Base-by-base conservation (phyloP, 2,329 filamentous ascomycete species). In the Hirsutella rhossiliensis region DNA sequence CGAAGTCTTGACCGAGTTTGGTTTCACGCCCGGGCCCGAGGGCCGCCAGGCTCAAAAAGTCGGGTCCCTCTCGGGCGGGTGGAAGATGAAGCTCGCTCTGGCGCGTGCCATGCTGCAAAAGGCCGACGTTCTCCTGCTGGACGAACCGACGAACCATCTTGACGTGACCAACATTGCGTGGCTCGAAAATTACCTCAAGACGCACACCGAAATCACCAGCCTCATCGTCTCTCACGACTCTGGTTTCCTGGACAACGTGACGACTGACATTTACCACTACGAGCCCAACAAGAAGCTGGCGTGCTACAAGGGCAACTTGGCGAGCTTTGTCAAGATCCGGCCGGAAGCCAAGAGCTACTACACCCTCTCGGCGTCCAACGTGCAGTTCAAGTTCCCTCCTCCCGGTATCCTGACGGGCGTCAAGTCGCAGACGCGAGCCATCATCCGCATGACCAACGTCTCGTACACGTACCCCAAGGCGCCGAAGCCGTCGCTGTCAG, bases 21-120 rank as follows among this genome's bases (percentile, higher is more conserved):
- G 94, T 38, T 98, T 98, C 68, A 94, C 86, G 19, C 67, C 85
- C 48, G 90, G 90, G 3, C 87, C 88, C 1, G 85, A 92, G 52
- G 92, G 90, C 47, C 80, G 87, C 48, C 92, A 97, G 65, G 76
- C 82, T 6, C 80, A 96, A 62, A 86, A 84, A 56, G 92, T 98
- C 47, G 92, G 92, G 54, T 96, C 90, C 18, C 69, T 98, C 31
- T 97, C 92, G 38, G 92, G 92, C 67, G 92, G 92, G 61, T 98
- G 92, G 92, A 97, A 97, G 78, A 98, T 98, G 92, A 98, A 98
- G 80, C 72, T 98, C 48, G 92, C 92, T 52, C 69, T 98, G 63
- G 92, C 92, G 43, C 80, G 92, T 57, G 92, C 92, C 51, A 97
- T 98, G 89, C 76, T 98, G 57, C 86, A 92, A 74, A 85, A 82